A percentile compares a stretch with the other conserved stretches of the same genome.
These are phyloP conservation scores for Diaporthe longicolla DNA, from an alignment of 2,329 filamentous ascomycete genomes.

Conservation along the genomic window DNA sequence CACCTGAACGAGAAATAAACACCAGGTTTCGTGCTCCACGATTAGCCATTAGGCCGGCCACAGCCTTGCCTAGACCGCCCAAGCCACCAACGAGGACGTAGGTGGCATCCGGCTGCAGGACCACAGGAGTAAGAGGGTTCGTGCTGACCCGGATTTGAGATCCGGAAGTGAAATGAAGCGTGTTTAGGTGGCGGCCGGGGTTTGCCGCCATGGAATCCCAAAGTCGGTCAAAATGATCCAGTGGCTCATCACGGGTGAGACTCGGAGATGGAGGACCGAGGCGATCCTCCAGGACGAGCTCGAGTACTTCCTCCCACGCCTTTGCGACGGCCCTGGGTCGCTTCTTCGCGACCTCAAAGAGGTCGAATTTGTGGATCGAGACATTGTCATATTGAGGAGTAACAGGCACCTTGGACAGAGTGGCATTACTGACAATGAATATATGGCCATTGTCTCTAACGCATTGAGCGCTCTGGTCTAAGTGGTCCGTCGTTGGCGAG, in stretches of 20 bases:
- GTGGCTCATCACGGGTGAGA: constrained; percentile 37
- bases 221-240: constrained; percentile 38
- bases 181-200: constrained; percentile 36
- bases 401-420: constrained; percentile 2
- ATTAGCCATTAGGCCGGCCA: constrained; percentile 64
- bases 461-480: constrained; percentile 52
- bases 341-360: constrained; percentile 40
- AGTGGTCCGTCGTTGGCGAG: constrained; percentile 58
- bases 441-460: constrained; percentile 47
- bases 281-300: constrained; percentile 3
- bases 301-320: constrained; percentile 32
- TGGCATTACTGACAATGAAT: constrained; percentile 34
- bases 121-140: constrained; percentile 9
- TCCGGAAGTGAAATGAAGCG: constrained; percentile 29
- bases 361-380: constrained; percentile 46
- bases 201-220: constrained; percentile 37
- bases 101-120: constrained; percentile 56
- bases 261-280: constrained; percentile 29
- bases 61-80: constrained; percentile 68
- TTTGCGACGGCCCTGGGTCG: constrained; percentile 37
- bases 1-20: constrained; percentile 66
- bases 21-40: constrained; percentile 67
- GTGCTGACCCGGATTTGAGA: constrained; percentile 34
- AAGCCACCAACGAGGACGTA: constrained; percentile 71
- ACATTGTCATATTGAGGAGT: constrained; percentile 38